Evolutionary conservation across 2,329 filamentous ascomycete genomes (phyloP).

Genomic region (Colletotrichum gloeosporioides): DNA sequence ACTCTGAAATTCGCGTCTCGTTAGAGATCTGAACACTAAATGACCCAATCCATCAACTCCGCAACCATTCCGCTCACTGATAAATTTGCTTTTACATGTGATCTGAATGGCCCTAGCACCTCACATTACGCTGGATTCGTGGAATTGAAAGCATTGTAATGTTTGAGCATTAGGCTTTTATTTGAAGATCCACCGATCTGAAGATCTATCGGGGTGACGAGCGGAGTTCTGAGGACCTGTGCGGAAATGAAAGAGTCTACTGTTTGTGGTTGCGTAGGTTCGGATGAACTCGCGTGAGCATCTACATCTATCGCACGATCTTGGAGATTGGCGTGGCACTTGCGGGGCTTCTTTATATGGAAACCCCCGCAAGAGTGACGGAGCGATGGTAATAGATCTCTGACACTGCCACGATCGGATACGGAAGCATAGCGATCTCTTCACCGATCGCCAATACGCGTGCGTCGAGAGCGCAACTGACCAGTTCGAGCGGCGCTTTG

Average conservation of each 20-base stretch:
- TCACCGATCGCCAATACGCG: neutral
- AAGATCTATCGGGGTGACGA: neutral
- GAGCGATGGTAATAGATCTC: neutral
- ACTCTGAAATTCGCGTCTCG: too few species aligned
- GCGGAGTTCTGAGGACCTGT: neutral
- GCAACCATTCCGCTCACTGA: neutral
- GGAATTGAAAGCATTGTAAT: neutral
- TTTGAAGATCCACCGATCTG: neutral
- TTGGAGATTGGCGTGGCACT: neutral
- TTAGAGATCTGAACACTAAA: too few species aligned
- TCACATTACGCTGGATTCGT: neutral
- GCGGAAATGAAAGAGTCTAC: neutral
- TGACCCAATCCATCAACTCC: neutral
- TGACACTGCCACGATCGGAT: neutral
- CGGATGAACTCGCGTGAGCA: neutral
- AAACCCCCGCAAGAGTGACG: neutral
- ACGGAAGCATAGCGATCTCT: neutral
- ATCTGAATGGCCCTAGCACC: neutral
- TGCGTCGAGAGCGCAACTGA: neutral
- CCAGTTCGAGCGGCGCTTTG: neutral
- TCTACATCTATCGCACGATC: neutral
- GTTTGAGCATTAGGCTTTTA: neutral
- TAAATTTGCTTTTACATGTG: neutral
- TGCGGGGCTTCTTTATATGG: neutral
- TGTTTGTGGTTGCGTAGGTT: neutral